Conservation (phyloP, 768 basidiomycete genomes). For the Tricholoma saponaceum region DNA sequence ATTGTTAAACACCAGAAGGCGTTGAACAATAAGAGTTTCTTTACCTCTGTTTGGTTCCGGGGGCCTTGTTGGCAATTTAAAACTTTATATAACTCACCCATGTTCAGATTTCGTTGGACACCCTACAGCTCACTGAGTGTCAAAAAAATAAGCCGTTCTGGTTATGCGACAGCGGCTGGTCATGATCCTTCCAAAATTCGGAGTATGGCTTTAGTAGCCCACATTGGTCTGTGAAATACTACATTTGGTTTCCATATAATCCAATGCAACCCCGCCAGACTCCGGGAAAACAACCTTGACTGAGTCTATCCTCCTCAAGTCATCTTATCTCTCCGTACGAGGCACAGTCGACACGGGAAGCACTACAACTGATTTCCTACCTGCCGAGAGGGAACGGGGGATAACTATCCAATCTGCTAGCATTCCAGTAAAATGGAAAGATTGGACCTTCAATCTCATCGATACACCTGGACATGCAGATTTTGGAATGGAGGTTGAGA, state of each 20-base stretch:
- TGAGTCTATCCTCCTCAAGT: conserved; percentile 78
- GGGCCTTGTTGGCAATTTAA: too few species aligned
- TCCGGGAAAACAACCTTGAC: conserved; percentile 89
- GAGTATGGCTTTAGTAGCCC: conserved; percentile 87
- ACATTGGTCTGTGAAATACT: conserved; percentile 57
- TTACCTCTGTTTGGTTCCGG: conserved; percentile 23
- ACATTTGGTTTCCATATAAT: background rate
- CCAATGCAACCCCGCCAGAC: conserved; percentile 39
- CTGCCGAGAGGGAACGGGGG: conserved; percentile 84
- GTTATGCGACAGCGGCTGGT: conserved; percentile 22
- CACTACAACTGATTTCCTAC: conserved; percentile 87
- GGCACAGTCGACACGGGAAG: conserved; percentile 89
- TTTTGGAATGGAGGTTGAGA: conserved; percentile 97
- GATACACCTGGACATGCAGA: conserved; percentile 93
- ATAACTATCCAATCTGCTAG: conserved; percentile 93
- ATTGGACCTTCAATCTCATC: conserved; percentile 83
- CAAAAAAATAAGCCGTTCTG: conserved; percentile 13
- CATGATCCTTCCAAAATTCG: conserved; percentile 47
- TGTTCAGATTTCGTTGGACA: conserved; percentile 18
- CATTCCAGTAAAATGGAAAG: conserved; percentile 82
- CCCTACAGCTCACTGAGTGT: conserved; percentile 5
- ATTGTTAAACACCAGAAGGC: conserved; percentile 13
- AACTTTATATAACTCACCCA: too few species aligned
- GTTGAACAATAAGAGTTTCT: conserved; percentile 19
- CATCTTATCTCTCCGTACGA: conserved; percentile 64